Evolutionary conservation across 352 stramenopile species (phyloP), one percentile per base, ranked within the genome.

Genomic region (Albugo candida): DNA sequence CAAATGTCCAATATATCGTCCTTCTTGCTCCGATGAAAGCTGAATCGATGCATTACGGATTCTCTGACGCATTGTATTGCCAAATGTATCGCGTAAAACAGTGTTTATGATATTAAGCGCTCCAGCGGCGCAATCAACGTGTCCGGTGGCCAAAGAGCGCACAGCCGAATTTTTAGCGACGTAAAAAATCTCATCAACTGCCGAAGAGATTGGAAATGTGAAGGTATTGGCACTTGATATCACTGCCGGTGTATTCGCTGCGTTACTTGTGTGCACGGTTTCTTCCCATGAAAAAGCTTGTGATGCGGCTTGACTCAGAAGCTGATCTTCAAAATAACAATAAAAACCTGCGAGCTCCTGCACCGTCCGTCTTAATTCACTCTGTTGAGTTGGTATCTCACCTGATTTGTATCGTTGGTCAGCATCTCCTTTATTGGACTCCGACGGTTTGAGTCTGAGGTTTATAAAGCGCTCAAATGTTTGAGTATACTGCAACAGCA

Each of bases 201-300:
- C 69, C 0, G 79, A 89, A 20, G 79, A 89, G 47, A 89, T 80
- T 5, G 76, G 74, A 45, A 83, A 77, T 13, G 41, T 41, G 13
- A 18, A 34, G 11, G 50, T 59, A 4, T 69, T 78, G 3, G 8
- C 17, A 8, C 17, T 24, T 19, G 8, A 43, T 43, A 43, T 24
- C 38, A 8, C 3, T 43, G 8, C 38, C 20, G 38, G 3, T 19
- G 38, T 43, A 8, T 19, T 24, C 17, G 17, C 38, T 10, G 8
- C 8, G 38, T 24, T 24, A 8, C 38, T 24, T 17, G 71, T 74
- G 18, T 67, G 75, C 20, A 74, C 74, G 17, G 86, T 58, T 50
- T 92, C 74, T 59, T 92, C 79, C 67, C 74, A 87, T 48, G 83
- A 65, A 42, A 89, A 85, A n/a, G 76, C 74, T 60, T 88, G 87